Base-by-base conservation (phyloP, 179 eudicot species). In the Beta corolliflora region DNA sequence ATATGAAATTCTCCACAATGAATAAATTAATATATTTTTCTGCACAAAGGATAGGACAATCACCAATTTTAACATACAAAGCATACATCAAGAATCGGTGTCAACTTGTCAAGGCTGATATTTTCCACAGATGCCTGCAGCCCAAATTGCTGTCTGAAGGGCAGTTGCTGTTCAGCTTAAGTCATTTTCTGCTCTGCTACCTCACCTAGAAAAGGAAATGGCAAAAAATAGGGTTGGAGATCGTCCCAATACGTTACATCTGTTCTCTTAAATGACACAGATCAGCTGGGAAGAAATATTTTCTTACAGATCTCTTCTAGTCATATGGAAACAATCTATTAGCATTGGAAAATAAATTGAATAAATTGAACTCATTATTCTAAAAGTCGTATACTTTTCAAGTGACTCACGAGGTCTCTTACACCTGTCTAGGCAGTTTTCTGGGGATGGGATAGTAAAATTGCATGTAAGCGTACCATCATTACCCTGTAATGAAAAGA, bases 151-250 rank as follows among this genome's bases (percentile, higher is more conserved):
- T 87, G 90, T 72, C 84, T 58, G 21, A 86, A 83, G 41, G 84
- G 87, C 5, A 88, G 89, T 74, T 88, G 77, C 76, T 84, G 85
- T 74, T 90, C 89, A 80, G 88, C 91, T 82, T n/a, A n/a, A 84
- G 77, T 52, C 79, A 83, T 78, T 87, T 88, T 77, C 89, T 81
- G 89, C 87, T 86, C 48, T 86, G 85, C 75, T 87, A 87, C 31
- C 87, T 80, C 45, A 85, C 90, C 91, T 89, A 84, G 31, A 71
- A 63, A 60, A 74, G 52, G 45, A 59, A 64, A 71, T 46, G 44
- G 61, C 25, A 75, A 70, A 53, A 21, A 77, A 9, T 36, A 41
- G 8, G 53, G 45, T 44, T 45, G 29, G 29, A 71, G 25, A 69
- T 69, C 15, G 13, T 9, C 41, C 13, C 21, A 4, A 6, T 69